Evolutionary conservation across 1,139 yeast genomes (phyloP).

Genomic region (Hansenula sp.): DNA sequence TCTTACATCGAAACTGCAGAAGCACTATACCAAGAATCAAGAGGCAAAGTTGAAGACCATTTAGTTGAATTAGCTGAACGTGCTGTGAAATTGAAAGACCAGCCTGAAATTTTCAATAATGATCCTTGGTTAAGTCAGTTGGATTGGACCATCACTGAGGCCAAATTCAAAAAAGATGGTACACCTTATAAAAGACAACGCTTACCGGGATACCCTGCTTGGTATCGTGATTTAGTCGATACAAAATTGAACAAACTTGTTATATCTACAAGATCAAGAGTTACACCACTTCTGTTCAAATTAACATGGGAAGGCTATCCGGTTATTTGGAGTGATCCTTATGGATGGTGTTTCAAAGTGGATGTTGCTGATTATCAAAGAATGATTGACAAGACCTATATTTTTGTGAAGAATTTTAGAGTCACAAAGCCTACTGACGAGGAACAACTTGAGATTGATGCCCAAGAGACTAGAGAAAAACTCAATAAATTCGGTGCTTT

Average conservation of each 20-base stretch:
- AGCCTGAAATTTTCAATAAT: conserved; percentile 25
- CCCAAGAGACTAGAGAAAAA: background rate
- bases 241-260: conserved; percentile 42
- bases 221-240: conserved; percentile 79
- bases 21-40: conserved; percentile 54
- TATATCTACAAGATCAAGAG: conserved; percentile 68
- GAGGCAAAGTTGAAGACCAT: conserved; percentile 52
- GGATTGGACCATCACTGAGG: conserved; percentile 75
- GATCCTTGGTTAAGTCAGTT: conserved; percentile 93
- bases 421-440: conserved; percentile 34
- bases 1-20: conserved; percentile 71
- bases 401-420: conserved; percentile 17
- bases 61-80: conserved; percentile 59
- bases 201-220: conserved; percentile 87
- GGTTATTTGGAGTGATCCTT: conserved; percentile 67
- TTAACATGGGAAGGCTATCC: conserved; percentile 88
- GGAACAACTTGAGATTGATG: conserved; percentile 17
- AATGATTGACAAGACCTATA: conserved; percentile 51
- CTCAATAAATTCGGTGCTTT: background rate
- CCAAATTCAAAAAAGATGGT: conserved; percentile 66
- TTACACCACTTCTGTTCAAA: conserved; percentile 71
- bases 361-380: conserved; percentile 32
- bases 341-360: conserved; percentile 90
- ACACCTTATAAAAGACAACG: conserved; percentile 75
- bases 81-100: conserved; percentile 41